phyloP scores from a whole-genome alignment of 805 yeast species.

The Saturnispora silvae region DNA sequence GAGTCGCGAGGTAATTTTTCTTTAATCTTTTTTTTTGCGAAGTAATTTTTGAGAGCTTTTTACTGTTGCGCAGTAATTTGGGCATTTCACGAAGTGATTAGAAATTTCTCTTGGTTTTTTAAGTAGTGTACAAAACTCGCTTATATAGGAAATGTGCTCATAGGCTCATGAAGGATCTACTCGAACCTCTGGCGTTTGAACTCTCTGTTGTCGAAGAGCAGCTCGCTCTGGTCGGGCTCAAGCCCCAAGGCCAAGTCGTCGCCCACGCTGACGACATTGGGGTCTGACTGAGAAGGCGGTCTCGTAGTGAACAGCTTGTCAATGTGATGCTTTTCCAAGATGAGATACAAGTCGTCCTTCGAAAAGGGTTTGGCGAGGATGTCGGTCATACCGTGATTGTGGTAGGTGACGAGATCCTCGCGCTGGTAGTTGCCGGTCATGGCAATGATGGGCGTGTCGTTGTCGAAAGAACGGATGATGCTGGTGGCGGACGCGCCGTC shows the following conservation, averaged over 20 bases:
- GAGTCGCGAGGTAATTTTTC: too few relatives aligned
- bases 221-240: not conserved
- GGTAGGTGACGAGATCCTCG: slow-evolving; percentile 66
- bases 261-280: not conserved
- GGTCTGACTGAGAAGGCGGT: too few relatives aligned
- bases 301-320: slow-evolving; percentile 25
- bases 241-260: not conserved
- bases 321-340: slow-evolving; percentile 63
- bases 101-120: too few relatives aligned
- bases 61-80: too few relatives aligned
- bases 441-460: slow-evolving; percentile 81
- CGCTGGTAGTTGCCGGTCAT: slow-evolving; percentile 88
- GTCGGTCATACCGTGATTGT: slow-evolving; percentile 86
- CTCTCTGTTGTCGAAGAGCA: not conserved
- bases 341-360: slow-evolving; percentile 69
- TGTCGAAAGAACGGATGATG: slow-evolving; percentile 75
- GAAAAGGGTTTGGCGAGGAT: slow-evolving; percentile 92
- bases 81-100: too few relatives aligned
- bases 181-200: not conserved
- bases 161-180: not conserved
- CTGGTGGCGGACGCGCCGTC: slow-evolving; percentile 90
- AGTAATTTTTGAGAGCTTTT: too few relatives aligned
- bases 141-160: not conserved
- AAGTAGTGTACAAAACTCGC: not conserved
- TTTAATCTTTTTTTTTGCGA: too few relatives aligned